Base-by-base conservation (phyloP, 169 alveolate genomes). In the Eimeria sp. region DNA sequence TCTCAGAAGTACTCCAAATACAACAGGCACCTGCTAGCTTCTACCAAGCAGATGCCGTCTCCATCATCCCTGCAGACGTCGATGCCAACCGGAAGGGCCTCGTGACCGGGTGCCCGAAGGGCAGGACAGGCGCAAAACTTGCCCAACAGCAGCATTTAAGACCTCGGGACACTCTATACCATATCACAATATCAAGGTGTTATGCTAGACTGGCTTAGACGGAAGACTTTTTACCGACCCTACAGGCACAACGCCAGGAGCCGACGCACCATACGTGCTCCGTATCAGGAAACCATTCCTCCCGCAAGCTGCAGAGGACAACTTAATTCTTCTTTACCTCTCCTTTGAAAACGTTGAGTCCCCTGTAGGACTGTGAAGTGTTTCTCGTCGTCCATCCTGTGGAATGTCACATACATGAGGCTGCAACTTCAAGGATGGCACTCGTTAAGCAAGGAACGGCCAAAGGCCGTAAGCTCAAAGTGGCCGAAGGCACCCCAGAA, bases 401-500 rank as follows among this genome's bases (percentile, higher is more conserved):
- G 37, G 60, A 85, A 60, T 64, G 46, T 46, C 62, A 25, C 80
- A 14, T 85, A 43, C 80, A 62, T 33, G 80, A 85, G 66, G 37
- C 33, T 18, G 60, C 82, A 16, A 30, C 23, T 62, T 64, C 64
- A 60, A 85, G 16, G 43, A 85, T 85, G 93, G 68, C 93, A 37
- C 82, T 64, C 80, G 93, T 43, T 20, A 85, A 85, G 33, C 93
- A 85, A 43, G 93, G 82, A 64, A 62, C 93, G 80, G 77, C 82
- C 80, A 85, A 85, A 27, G 93, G 80, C 78, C 82, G 82, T 40
- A 85, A 85, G 64, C 64, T 37, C 80, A 85, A 43, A 49, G 20
- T 62, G 93, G 93, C 60, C 43, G 93, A 62, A 33, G 82, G 33
- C 40, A 20, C 58, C n/a, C 82, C 60, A 10, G 93, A 85, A 16